These are phyloP conservation scores for Pseudogymnoascus sp. DNA, from an alignment of 2,329 filamentous ascomycete species.

Conservation along the genomic window DNA sequence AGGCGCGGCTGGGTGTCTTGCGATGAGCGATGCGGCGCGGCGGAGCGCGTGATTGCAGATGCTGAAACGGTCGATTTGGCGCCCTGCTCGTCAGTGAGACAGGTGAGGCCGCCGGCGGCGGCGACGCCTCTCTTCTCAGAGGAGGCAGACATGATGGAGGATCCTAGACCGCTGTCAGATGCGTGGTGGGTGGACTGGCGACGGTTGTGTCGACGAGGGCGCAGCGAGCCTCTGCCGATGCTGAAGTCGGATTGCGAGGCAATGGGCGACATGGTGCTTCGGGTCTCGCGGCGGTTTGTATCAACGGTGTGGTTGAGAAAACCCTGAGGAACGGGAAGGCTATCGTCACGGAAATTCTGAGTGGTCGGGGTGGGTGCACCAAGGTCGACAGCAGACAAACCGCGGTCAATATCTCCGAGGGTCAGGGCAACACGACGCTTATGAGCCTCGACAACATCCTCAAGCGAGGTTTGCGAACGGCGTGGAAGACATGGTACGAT, in stretches of 20 bases:
- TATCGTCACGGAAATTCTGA: slow-evolving; percentile 44
- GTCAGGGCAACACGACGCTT: slow-evolving; percentile 60
- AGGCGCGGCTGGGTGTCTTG: slow-evolving; percentile 49
- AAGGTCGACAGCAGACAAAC: slow-evolving; percentile 41
- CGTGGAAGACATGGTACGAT: slow-evolving; percentile 39
- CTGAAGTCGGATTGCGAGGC: slow-evolving; percentile 29
- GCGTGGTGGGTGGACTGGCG: slow-evolving; percentile 56
- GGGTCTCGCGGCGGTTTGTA: slow-evolving; percentile 29
- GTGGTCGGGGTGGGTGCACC: slow-evolving; percentile 29
- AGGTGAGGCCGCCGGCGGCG: slow-evolving; percentile 30
- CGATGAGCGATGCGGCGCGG: slow-evolving; percentile 38
- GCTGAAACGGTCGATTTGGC: slow-evolving; percentile 35
- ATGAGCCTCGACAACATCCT: slow-evolving; percentile 63
- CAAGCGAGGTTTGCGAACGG: slow-evolving; percentile 60
- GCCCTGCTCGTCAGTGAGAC: slow-evolving; percentile 29
- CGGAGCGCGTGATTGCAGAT: slow-evolving; percentile 54
- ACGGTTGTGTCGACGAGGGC: slow-evolving; percentile 40
- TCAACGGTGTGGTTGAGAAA: slow-evolving; percentile 49
- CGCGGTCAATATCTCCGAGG: slow-evolving; percentile 56
- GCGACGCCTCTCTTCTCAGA: slow-evolving; percentile 39
- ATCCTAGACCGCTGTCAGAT: slow-evolving; percentile 82
- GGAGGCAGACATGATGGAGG: slow-evolving; percentile 59
- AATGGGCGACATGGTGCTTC: slow-evolving; percentile 32
- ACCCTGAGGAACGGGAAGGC: slow-evolving; percentile 49
- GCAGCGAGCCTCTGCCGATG: slow-evolving; percentile 43